Evolutionary conservation across 2,329 filamentous ascomycete genomes (phyloP), one percentile per base, ranked within the genome.

Genomic region (Botryotinia globosa): DNA sequence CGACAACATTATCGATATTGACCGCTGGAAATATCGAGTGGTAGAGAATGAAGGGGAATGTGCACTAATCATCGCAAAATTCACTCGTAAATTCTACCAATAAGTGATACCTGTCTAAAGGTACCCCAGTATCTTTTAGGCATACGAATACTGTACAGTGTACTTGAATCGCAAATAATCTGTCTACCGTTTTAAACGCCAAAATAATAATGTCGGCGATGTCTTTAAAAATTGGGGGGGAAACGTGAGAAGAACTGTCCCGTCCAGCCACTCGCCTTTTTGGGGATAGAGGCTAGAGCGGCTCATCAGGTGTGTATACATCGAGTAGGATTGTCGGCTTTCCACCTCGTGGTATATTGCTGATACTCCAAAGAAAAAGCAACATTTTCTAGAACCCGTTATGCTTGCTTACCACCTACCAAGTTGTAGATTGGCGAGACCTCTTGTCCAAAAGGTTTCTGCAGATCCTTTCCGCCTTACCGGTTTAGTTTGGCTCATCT

Each of bases 401-500:
- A 45, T 72, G 62, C 51, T 59, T 67, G 51, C 51, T 42, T 71
- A 32, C n/a, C 39, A 54, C 64, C 45, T 66, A 39, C 45, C 64
- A 67, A 63, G 66, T 72, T 72, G 69, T 72, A 72, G 69, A 72
- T 72, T 72, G 69, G 69, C 69, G 69, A 72, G 64, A 66, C 64
- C 64, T 66, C 45, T 45, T 66, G 62, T 72, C 45, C 56, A 66
- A 51, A 67, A n/a, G 29, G n/a, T 48, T 72, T 44, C 62, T 32
- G 69, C 37, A 58, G 69, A 72, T 72, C 62, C 69, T 58, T 65
- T 72, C 69, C 69, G 69, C 69, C 62, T 67, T 59, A 72, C 69
- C 69, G 69, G 66, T 72, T 72, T 39, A 48, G 69, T 67, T 66
- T 59, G 39, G 39, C 69, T 67, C 69, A 29, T 72, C 69, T 67